Evolutionary conservation across 2,329 filamentous ascomycete species (phyloP), one percentile per base, ranked within the genome.

Genomic region (Botryotinia calthae): DNA sequence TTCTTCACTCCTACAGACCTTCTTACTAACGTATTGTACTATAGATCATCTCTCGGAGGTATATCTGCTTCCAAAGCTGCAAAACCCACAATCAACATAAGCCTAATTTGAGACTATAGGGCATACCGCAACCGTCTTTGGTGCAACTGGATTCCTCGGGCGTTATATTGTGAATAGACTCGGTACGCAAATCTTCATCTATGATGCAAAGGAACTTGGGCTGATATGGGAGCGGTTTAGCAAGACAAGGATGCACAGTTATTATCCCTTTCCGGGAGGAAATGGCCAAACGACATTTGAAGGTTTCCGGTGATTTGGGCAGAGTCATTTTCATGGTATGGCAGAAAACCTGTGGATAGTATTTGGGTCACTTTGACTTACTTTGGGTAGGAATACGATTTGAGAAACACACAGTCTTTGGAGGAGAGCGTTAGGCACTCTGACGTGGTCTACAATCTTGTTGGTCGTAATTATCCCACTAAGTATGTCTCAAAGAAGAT

Each of bases 141-240:
- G 96, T 84, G 96, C 96, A 81, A 98, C 95, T 75, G 96, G 96
- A 76, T 95, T 97, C 83, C 86, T 99, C 72, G 96, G 96, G 81
- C 91, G 96, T 82, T 99, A 99, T 83, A 97, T 99, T 81, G 96
- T 99, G 81, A 97, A 98, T 85, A 89, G 94, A 82, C 88, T 99
- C 81, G 94, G 94, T 91, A 86, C 75, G 84, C 59, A 10, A 31
- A 37, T 44, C 20, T 54, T 42, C 59, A 10, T 31, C 0, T 46
- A 66, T 48, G 22, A 37, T 46, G 4, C 25, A 22, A 25, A 63
- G n/a, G 31, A 20, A 71, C 48, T 42, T 48, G 67, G 72, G 76
- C 78, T 80, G 71, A 81, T 76, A 63, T 63, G 48, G 16, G 31
- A 61, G 70, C 72, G 66, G 66, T 79, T 80, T 80, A 97, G 95